Conservation (phyloP, 495 filamentous ascomycete genomes). For the Zalerion maritima region DNA sequence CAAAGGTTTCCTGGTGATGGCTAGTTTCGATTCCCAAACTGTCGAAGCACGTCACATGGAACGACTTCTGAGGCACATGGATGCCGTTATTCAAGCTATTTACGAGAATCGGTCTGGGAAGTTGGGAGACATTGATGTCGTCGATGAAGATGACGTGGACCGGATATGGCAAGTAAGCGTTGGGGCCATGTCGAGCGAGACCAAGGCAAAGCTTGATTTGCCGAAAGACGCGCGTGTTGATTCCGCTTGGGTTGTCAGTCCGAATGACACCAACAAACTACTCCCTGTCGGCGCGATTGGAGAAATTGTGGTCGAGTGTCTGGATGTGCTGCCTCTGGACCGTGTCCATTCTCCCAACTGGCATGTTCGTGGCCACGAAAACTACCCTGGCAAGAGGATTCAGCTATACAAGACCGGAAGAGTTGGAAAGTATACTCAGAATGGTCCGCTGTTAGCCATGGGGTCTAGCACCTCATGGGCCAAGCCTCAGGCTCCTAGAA, state of each 20-base stretch:
- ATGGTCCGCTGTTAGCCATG: conserved; percentile 9
- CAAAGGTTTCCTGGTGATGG: conserved; percentile 41
- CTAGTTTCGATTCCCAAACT: conserved; percentile 44
- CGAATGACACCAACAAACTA: conserved; percentile 24
- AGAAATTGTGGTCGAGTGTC: conserved; percentile 35
- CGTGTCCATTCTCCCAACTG: too few relatives aligned
- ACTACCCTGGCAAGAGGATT: too few relatives aligned
- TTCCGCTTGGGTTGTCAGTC: conserved; percentile 30
- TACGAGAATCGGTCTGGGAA: conserved; percentile 13
- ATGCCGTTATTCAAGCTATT: conserved; percentile 15
- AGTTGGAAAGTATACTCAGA: conserved; percentile 15
- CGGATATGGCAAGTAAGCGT: conserved; percentile 4
- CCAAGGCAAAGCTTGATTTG: too few relatives aligned
- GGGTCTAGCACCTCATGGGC: too few relatives aligned
- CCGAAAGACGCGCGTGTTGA: too few relatives aligned
- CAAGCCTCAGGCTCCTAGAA: too few relatives aligned
- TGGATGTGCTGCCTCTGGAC: too few relatives aligned
- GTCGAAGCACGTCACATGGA: conserved; percentile 18
- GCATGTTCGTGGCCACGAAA: too few relatives aligned
- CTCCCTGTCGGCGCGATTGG: conserved; percentile 36
- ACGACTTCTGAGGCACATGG: conserved; percentile 17
- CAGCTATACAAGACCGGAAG: conserved; percentile 17
- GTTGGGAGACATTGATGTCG: conserved; percentile 14
- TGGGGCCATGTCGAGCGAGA: too few relatives aligned
- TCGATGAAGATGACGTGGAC: conserved; percentile 11